Evolutionary conservation across 1,284 basidiomycete genomes (phyloP).

Genomic region (Ustilago trichophora): DNA sequence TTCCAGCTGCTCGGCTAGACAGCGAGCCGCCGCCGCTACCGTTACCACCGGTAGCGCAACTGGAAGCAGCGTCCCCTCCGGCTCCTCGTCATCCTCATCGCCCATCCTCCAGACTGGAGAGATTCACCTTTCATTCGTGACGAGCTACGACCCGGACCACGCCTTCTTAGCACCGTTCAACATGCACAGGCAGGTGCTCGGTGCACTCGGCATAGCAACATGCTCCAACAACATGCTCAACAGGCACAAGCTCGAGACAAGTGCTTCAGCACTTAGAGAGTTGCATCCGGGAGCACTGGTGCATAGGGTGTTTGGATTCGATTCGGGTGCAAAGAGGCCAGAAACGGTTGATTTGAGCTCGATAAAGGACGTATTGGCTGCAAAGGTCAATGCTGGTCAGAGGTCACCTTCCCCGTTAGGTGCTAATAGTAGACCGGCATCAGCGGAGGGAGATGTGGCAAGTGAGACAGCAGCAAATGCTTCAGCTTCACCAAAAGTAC

Average conservation of each 20-base stretch:
- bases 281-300: slow-evolving; percentile 59
- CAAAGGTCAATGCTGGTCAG: slow-evolving; percentile 17
- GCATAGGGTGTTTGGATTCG: slow-evolving; percentile 63
- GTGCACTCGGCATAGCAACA: slow-evolving; percentile 56
- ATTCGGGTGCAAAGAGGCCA: slow-evolving; percentile 47
- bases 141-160: slow-evolving; percentile 60
- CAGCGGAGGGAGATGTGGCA: neutral
- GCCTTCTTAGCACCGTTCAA: slow-evolving; percentile 63
- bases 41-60: too few species aligned
- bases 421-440: too few species aligned
- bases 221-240: slow-evolving; percentile 21
- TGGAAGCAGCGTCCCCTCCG: neutral
- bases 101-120: slow-evolving; percentile 57
- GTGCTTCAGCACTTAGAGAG: slow-evolving; percentile 47
- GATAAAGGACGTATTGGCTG: slow-evolving; percentile 37
- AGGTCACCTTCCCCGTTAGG: neutral
- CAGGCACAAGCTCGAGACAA: slow-evolving; percentile 37
- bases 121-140: slow-evolving; percentile 62
- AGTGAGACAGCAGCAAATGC: neutral
- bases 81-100: slow-evolving; percentile 17
- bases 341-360: slow-evolving; percentile 51
- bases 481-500: neutral
- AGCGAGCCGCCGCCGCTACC: slow-evolving; percentile 4
- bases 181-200: slow-evolving; percentile 61
- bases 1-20: slow-evolving; percentile 16